These are phyloP conservation scores for Zymoseptoria tritici DNA, from an alignment of 2,329 filamentous ascomycete genomes.

Conservation along the genomic window DNA sequence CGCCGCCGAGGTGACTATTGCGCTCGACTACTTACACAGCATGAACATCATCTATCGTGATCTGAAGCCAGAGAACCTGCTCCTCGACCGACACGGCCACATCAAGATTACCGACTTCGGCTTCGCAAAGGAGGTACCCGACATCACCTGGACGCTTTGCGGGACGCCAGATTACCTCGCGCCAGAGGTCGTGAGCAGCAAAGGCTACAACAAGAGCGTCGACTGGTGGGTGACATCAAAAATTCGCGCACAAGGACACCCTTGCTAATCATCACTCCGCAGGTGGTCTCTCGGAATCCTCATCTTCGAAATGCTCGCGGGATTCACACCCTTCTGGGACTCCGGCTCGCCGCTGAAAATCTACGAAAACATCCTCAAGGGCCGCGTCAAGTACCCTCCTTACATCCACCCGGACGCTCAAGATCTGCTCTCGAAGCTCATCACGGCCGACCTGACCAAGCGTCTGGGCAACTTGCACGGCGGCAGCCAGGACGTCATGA, in stretches of 20 bases:
- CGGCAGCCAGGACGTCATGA: constrained; percentile 87
- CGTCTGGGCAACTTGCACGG: constrained; percentile 88
- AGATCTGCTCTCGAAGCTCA: constrained; percentile 83
- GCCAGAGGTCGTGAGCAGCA: constrained; percentile 96
- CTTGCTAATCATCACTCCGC: background rate
- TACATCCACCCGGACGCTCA: constrained; percentile 94
- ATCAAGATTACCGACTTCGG: constrained; percentile 92
- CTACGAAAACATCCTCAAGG: constrained; percentile 97
- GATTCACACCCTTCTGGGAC: constrained; percentile 99
- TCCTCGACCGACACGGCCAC: constrained; percentile 81
- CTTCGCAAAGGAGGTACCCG: constrained; percentile 94
- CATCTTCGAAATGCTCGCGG: constrained; percentile 99
- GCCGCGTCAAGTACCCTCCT: constrained; percentile 89
- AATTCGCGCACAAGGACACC: background rate
- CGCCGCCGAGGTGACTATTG: constrained; percentile 91
- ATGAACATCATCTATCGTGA: constrained; percentile 98
- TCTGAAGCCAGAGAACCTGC: constrained; percentile 88
- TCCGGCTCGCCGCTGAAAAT: constrained; percentile 97
- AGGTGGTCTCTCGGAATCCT: constrained; percentile 98
- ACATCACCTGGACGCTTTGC: constrained; percentile 98
- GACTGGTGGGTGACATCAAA: constrained; percentile 68
- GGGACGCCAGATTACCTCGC: constrained; percentile 96
- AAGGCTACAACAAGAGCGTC: constrained; percentile 98
- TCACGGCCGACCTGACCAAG: constrained; percentile 92
- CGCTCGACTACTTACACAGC: constrained; percentile 88